phyloP scores from a whole-genome alignment of 108 stramenopile genomes.

The Conticribra guillardii region DNA sequence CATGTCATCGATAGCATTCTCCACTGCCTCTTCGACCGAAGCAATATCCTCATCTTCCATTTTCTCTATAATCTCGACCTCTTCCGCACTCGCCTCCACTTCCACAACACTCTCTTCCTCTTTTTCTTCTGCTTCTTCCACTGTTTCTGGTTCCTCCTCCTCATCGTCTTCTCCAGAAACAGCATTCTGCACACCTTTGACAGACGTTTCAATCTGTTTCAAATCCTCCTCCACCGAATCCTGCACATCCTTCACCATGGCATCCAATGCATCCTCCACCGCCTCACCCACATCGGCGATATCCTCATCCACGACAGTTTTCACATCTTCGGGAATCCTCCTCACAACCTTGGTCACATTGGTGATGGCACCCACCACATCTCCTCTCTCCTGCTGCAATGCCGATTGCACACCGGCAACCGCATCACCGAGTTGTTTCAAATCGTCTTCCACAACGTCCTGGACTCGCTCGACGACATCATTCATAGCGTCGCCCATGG shows the following conservation, averaged over 20 bases:
- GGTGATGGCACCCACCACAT: conserved; percentile 33
- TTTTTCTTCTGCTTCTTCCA: not conserved
- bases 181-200: conserved; percentile 18
- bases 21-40: not conserved
- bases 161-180: conserved; percentile 30
- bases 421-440: conserved; percentile 37
- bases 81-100: not conserved
- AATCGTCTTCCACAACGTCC: conserved; percentile 37
- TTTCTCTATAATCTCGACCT: not conserved
- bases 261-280: conserved; percentile 27
- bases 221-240: conserved; percentile 29
- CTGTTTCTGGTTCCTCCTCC: conserved; percentile 18
- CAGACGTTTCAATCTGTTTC: conserved; percentile 26
- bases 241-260: conserved; percentile 12
- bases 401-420: conserved; percentile 18
- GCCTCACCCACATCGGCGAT: conserved; percentile 5
- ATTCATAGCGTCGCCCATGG: conserved; percentile 26
- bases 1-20: not conserved
- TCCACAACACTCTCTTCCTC: not conserved
- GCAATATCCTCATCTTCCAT: not conserved
- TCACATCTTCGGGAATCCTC: conserved; percentile 28
- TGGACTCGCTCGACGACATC: conserved; percentile 28
- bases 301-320: conserved; percentile 24
- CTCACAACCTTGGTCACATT: conserved; percentile 21
- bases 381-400: conserved; percentile 25